phyloP scores from a whole-genome alignment of 257 asterid genomes.

The Scutellaria minor region DNA sequence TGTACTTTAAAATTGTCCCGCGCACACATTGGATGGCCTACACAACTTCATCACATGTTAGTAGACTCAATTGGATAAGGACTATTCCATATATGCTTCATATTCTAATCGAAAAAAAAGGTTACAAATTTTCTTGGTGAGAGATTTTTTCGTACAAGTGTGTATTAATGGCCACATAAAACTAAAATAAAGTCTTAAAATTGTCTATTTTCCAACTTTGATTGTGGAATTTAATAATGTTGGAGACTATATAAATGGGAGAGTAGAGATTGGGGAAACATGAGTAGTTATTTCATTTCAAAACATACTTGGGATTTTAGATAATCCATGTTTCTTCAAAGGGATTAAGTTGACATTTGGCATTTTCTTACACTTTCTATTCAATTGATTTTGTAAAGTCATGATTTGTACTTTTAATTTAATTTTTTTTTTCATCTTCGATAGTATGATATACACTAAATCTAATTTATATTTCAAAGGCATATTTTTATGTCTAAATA shows the following conservation, averaged over 20 bases:
- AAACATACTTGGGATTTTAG: conserved; percentile 2
- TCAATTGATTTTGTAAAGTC: background rate
- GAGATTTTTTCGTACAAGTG: background rate
- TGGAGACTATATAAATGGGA: background rate
- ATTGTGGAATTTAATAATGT: background rate
- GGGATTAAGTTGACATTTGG: conserved; percentile 28
- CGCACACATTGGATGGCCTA: background rate
- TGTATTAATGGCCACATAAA: background rate
- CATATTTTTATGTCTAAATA: background rate
- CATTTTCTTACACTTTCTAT: conserved; percentile 9
- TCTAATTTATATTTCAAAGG: background rate
- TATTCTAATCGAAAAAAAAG: background rate
- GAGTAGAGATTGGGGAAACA: background rate
- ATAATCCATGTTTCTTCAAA: conserved; percentile 22
- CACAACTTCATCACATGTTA: conserved; percentile 7
- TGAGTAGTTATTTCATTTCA: background rate
- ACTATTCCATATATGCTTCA: background rate
- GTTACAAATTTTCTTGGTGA: background rate
- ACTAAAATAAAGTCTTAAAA: background rate
- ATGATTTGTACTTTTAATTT: background rate
- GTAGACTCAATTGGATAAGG: conserved; percentile 4
- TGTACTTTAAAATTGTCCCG: background rate
- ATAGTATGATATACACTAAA: no score
- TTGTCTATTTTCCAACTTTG: background rate
- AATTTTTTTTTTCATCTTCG: no score